Evolutionary conservation across 2,329 filamentous ascomycete genomes (phyloP), one percentile per base, ranked within the genome.

Genomic region (Tolypocladium ophioglossoides): DNA sequence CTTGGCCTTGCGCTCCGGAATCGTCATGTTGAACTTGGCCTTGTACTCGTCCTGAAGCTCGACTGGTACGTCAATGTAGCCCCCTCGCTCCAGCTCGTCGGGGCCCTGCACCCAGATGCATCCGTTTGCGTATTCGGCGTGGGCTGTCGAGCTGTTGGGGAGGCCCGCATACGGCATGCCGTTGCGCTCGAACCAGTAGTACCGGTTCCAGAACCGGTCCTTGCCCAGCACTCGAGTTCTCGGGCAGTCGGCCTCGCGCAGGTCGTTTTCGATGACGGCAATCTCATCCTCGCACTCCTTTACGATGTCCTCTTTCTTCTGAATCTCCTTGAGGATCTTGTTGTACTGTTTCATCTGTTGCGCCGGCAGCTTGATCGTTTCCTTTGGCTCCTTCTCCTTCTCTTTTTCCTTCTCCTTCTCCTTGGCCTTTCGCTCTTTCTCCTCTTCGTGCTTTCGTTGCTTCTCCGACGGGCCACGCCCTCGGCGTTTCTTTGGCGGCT

Each of bases 141-240:
- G 78, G 1, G 90, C 87, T 1, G 92, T 97, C 18, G 91, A 96
- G 69, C 90, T 95, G 59, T 81, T 83, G 0, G 91, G 91, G 54
- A 96, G 78, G 5, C 94, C 94, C 35, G 80, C 90, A 64, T 92
- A 96, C 0, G 94, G 94, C 91, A 97, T 97, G 27, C 91, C 94
- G 65, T 97, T 99, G 58, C 92, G 86, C 72, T 99, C 94, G 68
- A 97, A 96, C 92, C 94, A 99, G 76, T 95, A 97, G 71, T 97
- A 99, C 53, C 92, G 84, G 70, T 99, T 97, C 84, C 92, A 96
- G 76, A 96, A 99, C 47, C 94, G 84, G 71, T 99, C 94, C 68
- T 94, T 92, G 56, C 94, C 94, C 30, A 99, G 78, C 20, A 92
- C 84, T 58, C 89, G 85, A 20, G 91, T 96, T 57, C 94, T 86